Evolutionary conservation across 108 stramenopile genomes (phyloP).

Genomic region (Epipyxis sp.): DNA sequence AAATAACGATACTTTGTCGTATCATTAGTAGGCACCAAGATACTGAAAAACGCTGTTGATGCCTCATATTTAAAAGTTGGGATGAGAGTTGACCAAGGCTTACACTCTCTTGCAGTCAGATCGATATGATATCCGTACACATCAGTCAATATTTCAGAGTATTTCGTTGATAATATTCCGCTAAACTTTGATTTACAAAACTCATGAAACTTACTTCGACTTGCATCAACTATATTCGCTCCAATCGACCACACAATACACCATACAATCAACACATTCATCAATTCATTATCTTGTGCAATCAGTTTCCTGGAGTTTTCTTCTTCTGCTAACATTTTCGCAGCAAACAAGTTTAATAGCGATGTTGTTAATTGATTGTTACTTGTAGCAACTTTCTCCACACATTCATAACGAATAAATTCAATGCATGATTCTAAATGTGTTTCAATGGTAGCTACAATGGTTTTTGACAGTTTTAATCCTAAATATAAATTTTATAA

Average conservation of each 20-base stretch:
- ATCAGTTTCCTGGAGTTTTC: background rate
- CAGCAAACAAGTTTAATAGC: constrained; percentile 45
- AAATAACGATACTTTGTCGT: constrained; percentile 49
- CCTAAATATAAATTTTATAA: too few species aligned
- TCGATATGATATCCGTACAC: constrained; percentile 28
- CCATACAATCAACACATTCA: constrained; percentile 51
- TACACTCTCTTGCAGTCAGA: background rate
- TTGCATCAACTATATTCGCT: constrained; percentile 47
- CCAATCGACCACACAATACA: constrained; percentile 54
- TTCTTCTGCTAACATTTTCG: constrained; percentile 6
- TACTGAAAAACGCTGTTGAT: constrained; percentile 52
- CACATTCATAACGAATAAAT: background rate
- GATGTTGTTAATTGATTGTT: constrained; percentile 42
- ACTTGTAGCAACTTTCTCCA: constrained; percentile 34
- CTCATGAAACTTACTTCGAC: constrained; percentile 40
- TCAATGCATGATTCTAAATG: constrained; percentile 25
- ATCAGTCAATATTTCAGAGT: constrained; percentile 24
- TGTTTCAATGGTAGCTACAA: constrained; percentile 10
- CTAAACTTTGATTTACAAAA: constrained; percentile 27
- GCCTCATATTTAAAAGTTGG: constrained; percentile 45
- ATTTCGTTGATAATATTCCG: background rate
- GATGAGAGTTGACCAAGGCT: constrained; percentile 46
- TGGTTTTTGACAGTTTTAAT: constrained; percentile 19
- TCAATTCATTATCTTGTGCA: constrained; percentile 20
- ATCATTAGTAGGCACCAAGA: constrained; percentile 58